Base-by-base conservation (phyloP, 306 rosid genomes). In the Trifolium dubium region DNA sequence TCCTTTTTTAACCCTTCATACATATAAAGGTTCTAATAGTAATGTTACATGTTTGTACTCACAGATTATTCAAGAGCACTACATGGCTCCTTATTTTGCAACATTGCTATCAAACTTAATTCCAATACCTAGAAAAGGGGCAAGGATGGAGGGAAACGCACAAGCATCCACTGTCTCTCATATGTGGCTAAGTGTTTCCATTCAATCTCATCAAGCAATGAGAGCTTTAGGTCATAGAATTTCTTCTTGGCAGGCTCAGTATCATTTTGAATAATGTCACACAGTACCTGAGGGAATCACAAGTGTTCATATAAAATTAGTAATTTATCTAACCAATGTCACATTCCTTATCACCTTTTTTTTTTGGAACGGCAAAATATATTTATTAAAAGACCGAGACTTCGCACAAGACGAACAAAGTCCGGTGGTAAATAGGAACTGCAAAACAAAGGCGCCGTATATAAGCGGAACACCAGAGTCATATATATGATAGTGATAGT, bases 141-240 rank as follows among this genome's bases (percentile, higher is more conserved):
- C 73, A 91, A 75, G 84, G 78, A 79, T 49, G 89, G 72, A 29
- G 98, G 98, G 76, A 94, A 94, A 65, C 96, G 96, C 53, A 91
- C 95, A 37, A 87, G 83, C 94, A 91, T 87, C 98, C 98, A 94
- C 67, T 89, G 87, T 65, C 81, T 84, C 84, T 91, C 98, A 41
- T 89, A 88, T 58, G 82, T 67, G 53, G 83, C 90, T 84, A 86
- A 74, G 82, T 94, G 90, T 64, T 76, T 68, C 98, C 98, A 94
- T 18, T 92, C 95, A 7, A 91, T 88, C 77, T 89, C 95, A 73
- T 91, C 89, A 15, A 94, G 91, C 84, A 94, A 76, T 51, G 88
- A 84, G 51, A 94, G 87, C 81, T 89, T 94, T 61, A 91, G 78
- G 37, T 91, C 98, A 46, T 87, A 94, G 34, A 87, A 75, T 78